Evolutionary conservation across 2,329 filamentous ascomycete genomes (phyloP).

Genomic region (Didymella arachidicola): DNA sequence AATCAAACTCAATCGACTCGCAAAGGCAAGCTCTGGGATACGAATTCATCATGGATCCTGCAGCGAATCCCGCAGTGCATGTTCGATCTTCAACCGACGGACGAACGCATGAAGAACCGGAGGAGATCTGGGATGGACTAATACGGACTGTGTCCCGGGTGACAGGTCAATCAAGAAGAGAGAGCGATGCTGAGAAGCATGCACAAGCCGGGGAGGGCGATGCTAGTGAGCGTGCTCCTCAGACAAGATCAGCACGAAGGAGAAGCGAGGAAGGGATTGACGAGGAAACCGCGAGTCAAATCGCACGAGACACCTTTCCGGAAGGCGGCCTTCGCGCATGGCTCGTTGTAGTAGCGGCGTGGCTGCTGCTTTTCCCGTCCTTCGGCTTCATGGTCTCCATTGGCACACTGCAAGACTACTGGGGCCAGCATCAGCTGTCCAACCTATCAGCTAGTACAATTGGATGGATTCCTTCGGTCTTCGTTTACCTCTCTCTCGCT

Average conservation of each 20-base stretch:
- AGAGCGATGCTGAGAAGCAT: conserved; percentile 22
- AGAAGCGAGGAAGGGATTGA: conserved; percentile 21
- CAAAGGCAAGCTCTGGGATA: not conserved
- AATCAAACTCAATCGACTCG: not conserved
- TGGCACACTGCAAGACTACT: conserved; percentile 83
- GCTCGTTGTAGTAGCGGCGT: conserved; percentile 51
- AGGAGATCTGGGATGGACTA: conserved; percentile 31
- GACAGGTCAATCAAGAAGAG: conserved; percentile 30
- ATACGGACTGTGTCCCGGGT: conserved; percentile 30
- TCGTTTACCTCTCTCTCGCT: conserved; percentile 82
- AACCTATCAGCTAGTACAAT: conserved; percentile 68
- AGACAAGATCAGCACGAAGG: not conserved
- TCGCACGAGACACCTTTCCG: conserved; percentile 45
- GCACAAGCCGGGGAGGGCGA: conserved; percentile 13
- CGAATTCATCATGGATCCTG: conserved; percentile 36
- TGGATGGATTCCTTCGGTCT: conserved; percentile 92
- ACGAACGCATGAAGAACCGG: conserved; percentile 20
- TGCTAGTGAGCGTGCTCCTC: conserved; percentile 15
- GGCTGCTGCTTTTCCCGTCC: conserved; percentile 43
- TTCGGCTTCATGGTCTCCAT: conserved; percentile 55
- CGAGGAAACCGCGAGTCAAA: conserved; percentile 24
- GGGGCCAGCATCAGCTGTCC: conserved; percentile 74
- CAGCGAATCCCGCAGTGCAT: conserved; percentile 37
- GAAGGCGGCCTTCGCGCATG: conserved; percentile 52
- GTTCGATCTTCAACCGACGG: conserved; percentile 29